Evolutionary conservation across 495 filamentous ascomycete species (phyloP), one percentile per base, ranked within the genome.

Genomic region (Aspergillus ellipticus): DNA sequence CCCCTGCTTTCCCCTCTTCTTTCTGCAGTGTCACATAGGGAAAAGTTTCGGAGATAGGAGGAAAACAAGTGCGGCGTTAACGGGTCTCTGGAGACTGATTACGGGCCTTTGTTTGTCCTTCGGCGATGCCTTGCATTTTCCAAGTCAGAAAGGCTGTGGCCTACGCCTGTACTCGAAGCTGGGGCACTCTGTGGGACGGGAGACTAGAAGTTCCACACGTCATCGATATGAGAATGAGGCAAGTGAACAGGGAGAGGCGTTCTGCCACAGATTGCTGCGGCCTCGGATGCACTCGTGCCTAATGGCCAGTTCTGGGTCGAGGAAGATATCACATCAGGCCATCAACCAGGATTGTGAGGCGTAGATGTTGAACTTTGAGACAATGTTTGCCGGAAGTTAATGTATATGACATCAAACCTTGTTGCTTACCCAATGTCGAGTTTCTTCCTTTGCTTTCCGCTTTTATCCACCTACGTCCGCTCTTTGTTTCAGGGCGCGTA

Each of bases 271-370:
- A 42, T 20, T 39, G 46, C 26, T 41, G 47, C 22, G 22, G 21
- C 21, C 19, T 43, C 42, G 35, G 20, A 53, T 48, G 54, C 54
- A 57, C 35, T 61, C 39, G 24, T 61, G 46, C 59, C 59, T 61
- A 51, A 61, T 49, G 31, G 42, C 33, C 51, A 51, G 41, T 41
- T 43, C 22, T 28, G 39, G 39, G 28, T 41, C 17, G 26, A 11
- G 26, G 17, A 49, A 29, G 19, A 48, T 33, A 37, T 49, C 19
- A 15, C 20, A 42, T 24, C 46, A 37, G 21, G 46, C 50, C 39
- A 53, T 45, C 22, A 33, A 31, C 49, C 31, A 26, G 37, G 29
- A 41, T 39, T 49, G 46, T 52, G 47, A 51, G 37, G 57, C 42
- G 24, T 16, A 16, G 53, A 49, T 35, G 41, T 39, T 41, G 33